Conservation (phyloP, 495 filamentous ascomycete genomes). For the Hypoxylon fragiforme region DNA sequence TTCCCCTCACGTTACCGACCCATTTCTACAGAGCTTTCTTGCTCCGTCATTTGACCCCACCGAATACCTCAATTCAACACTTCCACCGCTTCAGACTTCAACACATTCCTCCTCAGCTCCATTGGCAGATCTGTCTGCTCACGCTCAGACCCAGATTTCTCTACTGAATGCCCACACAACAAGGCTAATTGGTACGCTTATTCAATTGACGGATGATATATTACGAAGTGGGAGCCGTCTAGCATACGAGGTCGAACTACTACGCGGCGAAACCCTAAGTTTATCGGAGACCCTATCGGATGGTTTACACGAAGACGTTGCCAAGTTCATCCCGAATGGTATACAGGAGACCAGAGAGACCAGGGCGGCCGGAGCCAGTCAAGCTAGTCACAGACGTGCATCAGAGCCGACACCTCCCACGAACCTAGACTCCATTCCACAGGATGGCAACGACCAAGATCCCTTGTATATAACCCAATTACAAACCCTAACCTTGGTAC, state of each 20-base stretch:
- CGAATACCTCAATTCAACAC: constrained; percentile 75
- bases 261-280: constrained; percentile 81
- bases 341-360: constrained; percentile 35
- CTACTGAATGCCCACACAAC: constrained; percentile 86
- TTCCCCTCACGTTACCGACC: constrained; percentile 62
- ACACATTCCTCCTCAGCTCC: constrained; percentile 38
- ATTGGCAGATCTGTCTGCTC: constrained; percentile 74
- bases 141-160: constrained; percentile 81
- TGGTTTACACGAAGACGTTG: constrained; percentile 67
- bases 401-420: constrained; percentile 22
- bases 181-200: constrained; percentile 78
- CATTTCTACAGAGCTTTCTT: constrained; percentile 67
- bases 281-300: constrained; percentile 78
- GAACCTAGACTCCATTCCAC: constrained; percentile 16
- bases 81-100: constrained; percentile 63
- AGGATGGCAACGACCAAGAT: constrained; percentile 44
- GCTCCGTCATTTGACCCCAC: constrained; percentile 74
- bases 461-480: constrained; percentile 75
- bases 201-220: constrained; percentile 91
- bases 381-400: constrained; percentile 31
- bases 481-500: constrained; percentile 80
- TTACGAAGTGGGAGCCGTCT: constrained; percentile 81
- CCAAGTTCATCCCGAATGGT: constrained; percentile 64
- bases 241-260: constrained; percentile 91
- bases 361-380: constrained; percentile 13